Percentiles rank a stretch among this genome's conserved stretches.
Evolutionary conservation across 805 yeast species (phyloP).

Genomic region (Naumovozyma castellii): DNA sequence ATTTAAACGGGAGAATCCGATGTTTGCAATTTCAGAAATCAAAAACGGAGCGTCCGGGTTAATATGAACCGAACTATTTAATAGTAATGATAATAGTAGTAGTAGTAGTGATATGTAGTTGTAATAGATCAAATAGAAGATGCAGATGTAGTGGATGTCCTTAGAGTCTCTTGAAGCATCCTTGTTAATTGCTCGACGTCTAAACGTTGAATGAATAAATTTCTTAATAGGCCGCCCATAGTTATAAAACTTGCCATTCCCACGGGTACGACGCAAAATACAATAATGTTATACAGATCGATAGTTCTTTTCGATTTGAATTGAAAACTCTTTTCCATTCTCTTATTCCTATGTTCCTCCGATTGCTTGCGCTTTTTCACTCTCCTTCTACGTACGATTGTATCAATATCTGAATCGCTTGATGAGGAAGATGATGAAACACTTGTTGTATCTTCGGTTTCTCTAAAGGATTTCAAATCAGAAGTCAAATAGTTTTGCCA

Average conservation of each 20-base stretch:
- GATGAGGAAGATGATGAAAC: constrained; percentile 3
- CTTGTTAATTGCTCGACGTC: constrained; percentile 38
- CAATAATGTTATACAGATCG: constrained; percentile 80
- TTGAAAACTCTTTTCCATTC: constrained; percentile 24
- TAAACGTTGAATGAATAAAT: constrained; percentile 62
- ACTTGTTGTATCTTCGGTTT: neutral
- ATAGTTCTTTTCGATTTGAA: constrained; percentile 46
- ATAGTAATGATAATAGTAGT: no score
- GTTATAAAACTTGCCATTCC: constrained; percentile 91
- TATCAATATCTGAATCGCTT: neutral
- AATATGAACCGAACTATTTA: no score
- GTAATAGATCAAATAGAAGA: no score
- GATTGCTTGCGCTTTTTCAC: neutral
- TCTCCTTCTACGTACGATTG: neutral
- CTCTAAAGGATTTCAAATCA: constrained; percentile 40
- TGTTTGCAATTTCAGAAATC: no score
- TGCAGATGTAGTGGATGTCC: no score
- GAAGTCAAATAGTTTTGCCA: constrained; percentile 84
- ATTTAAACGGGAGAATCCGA: no score
- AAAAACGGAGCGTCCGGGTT: no score
- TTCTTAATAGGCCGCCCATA: constrained; percentile 73
- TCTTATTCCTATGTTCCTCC: constrained; percentile 3
- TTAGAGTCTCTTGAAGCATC: constrained; percentile 6
- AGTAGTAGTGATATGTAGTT: no score
- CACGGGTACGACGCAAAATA: constrained; percentile 96